Base-by-base conservation (phyloP, 2,329 filamentous ascomycete species). In the Phyllosticta citriasiana region DNA sequence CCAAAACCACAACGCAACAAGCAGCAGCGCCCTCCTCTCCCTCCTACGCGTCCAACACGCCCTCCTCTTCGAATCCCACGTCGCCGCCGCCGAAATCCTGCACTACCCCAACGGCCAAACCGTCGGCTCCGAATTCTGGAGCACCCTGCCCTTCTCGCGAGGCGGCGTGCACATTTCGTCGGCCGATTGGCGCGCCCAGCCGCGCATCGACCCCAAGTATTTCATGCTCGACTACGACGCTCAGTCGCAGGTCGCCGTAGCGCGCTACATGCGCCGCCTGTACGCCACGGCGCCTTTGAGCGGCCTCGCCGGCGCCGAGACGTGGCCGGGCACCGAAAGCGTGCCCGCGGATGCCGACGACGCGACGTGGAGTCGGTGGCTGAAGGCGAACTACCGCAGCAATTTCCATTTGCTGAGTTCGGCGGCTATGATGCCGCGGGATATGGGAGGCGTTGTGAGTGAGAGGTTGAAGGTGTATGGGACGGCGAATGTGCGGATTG, bases 191-290 rank as follows among this genome's bases (percentile, higher is more conserved):
- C 65, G 65, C 0, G 68, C 27, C 27, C 64, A 1, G 65, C 72
- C 14, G 77, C 78, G 0, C 53, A 77, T 80, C 59, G 76, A 81
- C 64, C 73, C 75, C 0, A 71, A 70, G 9, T 79, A 78, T 55
- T 69, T 79, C 55, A 70, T 69, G 7, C 74, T 78, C 4, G 78
- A 80, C 60, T 62, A 77, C 10, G 73, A 79, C 51, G 61, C 80
- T 10, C 68, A 74, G 4, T 73, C 74, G 0, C 71, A 73, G 51
- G n/a, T 53, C 8, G 67, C 70, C 22, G 55, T 67, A 22, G 64
- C 73, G 14, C 70, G 72, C 30, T 72, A 69, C 51, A 64, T 74
- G 16, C 71, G 69, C 3, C 72, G 63, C 12, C 67, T 72, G 57
- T 71, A 66, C 55, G 66, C 62, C 35, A 73, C 67, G 7, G 65